A percentile compares a stretch with the other conserved stretches of the same genome.
Conservation (phyloP, 495 filamentous ascomycete species). For the Viridothelium virens region DNA sequence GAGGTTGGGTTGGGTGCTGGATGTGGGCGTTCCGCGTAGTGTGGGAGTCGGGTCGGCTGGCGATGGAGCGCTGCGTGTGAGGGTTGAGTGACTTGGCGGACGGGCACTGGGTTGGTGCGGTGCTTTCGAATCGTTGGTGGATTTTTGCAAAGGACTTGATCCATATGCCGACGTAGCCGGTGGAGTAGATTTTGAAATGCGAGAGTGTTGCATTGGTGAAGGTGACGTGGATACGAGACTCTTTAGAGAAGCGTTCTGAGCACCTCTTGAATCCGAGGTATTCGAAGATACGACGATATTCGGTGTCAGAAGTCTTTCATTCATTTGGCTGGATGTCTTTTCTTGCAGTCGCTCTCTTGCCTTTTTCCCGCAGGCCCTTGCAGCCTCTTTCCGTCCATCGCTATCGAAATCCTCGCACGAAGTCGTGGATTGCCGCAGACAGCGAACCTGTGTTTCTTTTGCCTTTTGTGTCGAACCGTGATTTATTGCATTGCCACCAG, state of each 20-base stretch:
- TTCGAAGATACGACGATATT: background rate
- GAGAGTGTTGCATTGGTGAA: background rate
- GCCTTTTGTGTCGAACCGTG: background rate
- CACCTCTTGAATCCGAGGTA: background rate
- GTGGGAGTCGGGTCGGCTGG: background rate
- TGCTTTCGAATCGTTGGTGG: background rate
- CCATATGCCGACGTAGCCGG: background rate
- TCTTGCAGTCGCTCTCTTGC: background rate
- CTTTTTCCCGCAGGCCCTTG: background rate
- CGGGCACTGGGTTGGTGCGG: background rate
- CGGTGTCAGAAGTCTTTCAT: slow-evolving; percentile 3
- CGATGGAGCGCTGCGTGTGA: background rate
- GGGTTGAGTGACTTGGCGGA: background rate
- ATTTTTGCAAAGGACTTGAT: background rate
- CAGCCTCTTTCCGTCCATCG: background rate
- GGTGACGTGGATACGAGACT: background rate
- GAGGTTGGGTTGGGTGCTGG: background rate
- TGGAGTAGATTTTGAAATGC: background rate
- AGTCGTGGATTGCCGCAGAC: background rate
- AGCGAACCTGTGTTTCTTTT: background rate
- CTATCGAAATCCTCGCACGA: background rate
- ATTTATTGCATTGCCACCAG: background rate
- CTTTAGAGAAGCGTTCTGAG: background rate
- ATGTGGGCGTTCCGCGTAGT: background rate
- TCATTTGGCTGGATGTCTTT: background rate